phyloP scores from a whole-genome alignment of 257 asterid genomes.

The Avicennia marina region DNA sequence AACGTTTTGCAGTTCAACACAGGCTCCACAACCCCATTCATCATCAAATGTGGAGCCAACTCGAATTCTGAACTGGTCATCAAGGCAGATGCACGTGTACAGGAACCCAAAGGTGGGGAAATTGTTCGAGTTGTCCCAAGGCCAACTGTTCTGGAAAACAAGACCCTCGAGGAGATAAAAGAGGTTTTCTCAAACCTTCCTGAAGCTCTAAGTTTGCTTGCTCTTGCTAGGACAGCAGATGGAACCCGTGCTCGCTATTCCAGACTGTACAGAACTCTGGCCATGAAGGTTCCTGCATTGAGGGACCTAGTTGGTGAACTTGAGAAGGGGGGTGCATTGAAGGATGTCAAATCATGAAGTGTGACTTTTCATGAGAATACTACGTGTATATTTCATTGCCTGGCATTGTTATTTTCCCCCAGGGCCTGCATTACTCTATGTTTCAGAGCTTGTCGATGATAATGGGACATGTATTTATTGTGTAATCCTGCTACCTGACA shows the following conservation, averaged over 20 bases:
- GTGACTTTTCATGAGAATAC: not conserved
- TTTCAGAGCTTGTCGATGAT: no score
- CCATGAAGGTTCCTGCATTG: conserved; percentile 95
- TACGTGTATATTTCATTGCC: not conserved
- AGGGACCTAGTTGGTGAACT: conserved; percentile 88
- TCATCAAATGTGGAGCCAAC: conserved; percentile 96
- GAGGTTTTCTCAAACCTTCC: conserved; percentile 71
- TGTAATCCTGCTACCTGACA: no score
- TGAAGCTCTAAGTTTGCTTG: conserved; percentile 80
- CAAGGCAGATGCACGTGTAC: conserved; percentile 83
- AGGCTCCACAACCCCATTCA: conserved; percentile 85
- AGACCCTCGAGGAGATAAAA: conserved; percentile 78
- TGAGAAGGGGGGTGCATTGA: conserved; percentile 81
- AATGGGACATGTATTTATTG: no score
- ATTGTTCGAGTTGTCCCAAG: conserved; percentile 81
- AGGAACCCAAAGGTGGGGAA: conserved; percentile 95
- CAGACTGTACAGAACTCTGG: conserved; percentile 86
- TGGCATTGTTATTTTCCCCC: no score
- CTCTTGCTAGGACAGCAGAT: conserved; percentile 90
- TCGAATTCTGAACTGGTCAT: conserved; percentile 83
- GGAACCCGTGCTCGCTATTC: conserved; percentile 99
- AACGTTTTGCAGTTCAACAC: conserved; percentile 94
- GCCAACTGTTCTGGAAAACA: conserved; percentile 66
- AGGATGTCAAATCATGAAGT: conserved; percentile 59
- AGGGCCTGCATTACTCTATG: no score